Conservation (phyloP, 768 basidiomycete genomes). For the Hemileccinum rubropunctum region DNA sequence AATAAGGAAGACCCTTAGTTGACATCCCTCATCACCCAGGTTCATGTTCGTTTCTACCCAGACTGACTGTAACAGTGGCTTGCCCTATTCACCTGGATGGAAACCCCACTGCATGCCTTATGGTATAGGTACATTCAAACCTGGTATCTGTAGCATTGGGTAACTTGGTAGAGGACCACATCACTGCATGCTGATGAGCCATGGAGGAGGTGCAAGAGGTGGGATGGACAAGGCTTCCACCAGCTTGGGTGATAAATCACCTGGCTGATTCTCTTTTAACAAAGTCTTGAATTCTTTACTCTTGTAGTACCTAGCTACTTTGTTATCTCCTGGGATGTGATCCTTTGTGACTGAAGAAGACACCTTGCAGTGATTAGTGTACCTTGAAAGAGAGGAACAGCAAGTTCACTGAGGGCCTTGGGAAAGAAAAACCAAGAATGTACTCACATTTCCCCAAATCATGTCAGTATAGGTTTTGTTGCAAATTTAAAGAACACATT, state of each 20-base stretch:
- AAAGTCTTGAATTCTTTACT: constrained; percentile 99
- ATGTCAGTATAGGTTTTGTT: constrained; percentile 87
- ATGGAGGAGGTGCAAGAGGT: no score
- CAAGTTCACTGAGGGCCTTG: constrained; percentile 5
- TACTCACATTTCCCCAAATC: constrained; percentile 95
- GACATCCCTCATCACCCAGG: no score
- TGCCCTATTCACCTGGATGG: constrained; percentile 99
- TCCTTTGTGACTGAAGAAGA: not conserved
- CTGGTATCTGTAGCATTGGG: no score
- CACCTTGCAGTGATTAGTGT: not conserved
- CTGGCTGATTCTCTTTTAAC: constrained; percentile 93
- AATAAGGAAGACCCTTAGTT: no score
- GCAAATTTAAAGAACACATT: constrained; percentile 99
- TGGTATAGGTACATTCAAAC: constrained; percentile 96
- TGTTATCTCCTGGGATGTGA: not conserved
- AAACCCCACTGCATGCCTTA: constrained; percentile 99
- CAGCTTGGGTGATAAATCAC: constrained; percentile 93
- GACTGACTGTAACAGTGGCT: no score
- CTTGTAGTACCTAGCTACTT: constrained; percentile 85
- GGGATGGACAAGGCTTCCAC: constrained; percentile 95
- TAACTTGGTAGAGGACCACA: no score
- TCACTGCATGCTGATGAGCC: no score
- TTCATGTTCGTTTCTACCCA: no score
- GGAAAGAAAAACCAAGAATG: not conserved
- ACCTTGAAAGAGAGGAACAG: not conserved